Base-by-base conservation (phyloP, 75 land plant genomes). In the Pinus tabuliformis region DNA sequence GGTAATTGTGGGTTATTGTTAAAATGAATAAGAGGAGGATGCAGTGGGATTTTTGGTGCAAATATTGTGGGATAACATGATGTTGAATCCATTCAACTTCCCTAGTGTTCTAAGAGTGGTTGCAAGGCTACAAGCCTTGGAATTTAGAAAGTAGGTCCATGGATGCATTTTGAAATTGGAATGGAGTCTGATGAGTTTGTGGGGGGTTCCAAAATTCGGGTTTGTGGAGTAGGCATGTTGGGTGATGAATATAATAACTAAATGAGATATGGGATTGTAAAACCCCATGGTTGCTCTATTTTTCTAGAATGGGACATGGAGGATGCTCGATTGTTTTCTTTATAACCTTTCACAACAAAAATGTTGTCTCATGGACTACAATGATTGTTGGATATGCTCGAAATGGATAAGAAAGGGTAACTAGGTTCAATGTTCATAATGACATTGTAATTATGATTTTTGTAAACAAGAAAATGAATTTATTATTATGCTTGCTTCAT, bases 231-330 rank as follows among this genome's bases (percentile, higher is more conserved):
- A 80, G 8, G 77, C 78, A 33, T 57, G 70, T 16, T 45, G 52
- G 42, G 81, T 80, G 30, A 77, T 80, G 63, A 39, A 80, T 62
- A 26, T 14, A 62, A 64, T 76, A 49, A 20, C 45, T 20, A 36
- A 75, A 30, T 57, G 56, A 9, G 70, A 26, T 26, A 26, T 0
- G 26, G 26, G 26, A 26, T 26, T 26, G 26, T 26, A 26, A 26
- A 26, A 26, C 0, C 26, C 26, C 26, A 26, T 26, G 26, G 26
- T 26, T 26, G 26, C 26, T 26, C 0, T 26, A 26, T 26, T 26
- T 26, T 26, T 26, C 26, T 26, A 26, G 0, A 26, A 26, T 26
- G 0, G 26, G 26, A 26, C 0, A 26, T 26, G 26, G 26, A 26
- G 26, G 26, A 26, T 26, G 26, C 26, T 26, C 26, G 26, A 26